Evolutionary conservation across 495 filamentous ascomycete genomes (phyloP).

Genomic region (Aspergillus saccharolyticus): DNA sequence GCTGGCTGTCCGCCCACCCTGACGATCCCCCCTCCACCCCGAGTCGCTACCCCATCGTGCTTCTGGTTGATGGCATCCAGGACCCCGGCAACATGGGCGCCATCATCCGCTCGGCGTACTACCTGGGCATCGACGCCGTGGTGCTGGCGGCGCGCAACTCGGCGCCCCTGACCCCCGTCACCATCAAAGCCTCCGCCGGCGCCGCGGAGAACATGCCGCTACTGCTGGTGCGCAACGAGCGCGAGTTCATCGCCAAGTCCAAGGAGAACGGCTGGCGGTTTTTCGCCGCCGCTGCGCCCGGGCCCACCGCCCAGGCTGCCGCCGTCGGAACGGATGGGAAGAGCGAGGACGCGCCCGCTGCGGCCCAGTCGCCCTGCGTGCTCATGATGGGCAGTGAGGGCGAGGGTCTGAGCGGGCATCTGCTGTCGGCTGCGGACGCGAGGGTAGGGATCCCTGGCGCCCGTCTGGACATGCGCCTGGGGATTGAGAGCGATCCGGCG

Average conservation of each 20-base stretch:
- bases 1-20: not conserved
- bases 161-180: conserved; percentile 66
- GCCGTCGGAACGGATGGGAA: conserved; percentile 10
- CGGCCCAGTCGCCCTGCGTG: conserved; percentile 60
- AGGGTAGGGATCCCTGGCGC: conserved; percentile 51
- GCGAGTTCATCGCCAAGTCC: conserved; percentile 62
- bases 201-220: conserved; percentile 74
- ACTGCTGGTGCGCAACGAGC: conserved; percentile 58
- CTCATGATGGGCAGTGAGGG: conserved; percentile 82
- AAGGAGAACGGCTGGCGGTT: conserved; percentile 72
- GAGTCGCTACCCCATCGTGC: conserved; percentile 64
- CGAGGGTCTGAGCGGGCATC: conserved; percentile 57
- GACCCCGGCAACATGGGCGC: conserved; percentile 89
- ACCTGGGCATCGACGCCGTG: conserved; percentile 76
- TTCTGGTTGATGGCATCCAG: conserved; percentile 78
- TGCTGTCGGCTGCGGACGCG: conserved; percentile 59
- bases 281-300: conserved; percentile 68
- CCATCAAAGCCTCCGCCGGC: conserved; percentile 82
- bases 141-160: conserved; percentile 61
- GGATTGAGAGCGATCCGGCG: conserved; percentile 36
- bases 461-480: conserved; percentile 27
- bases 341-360: conserved; percentile 3
- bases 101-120: conserved; percentile 80
- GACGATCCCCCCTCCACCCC: not conserved
- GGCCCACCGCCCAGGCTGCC: conserved; percentile 24